Conservation (phyloP, 2,329 filamentous ascomycete genomes). For the Curvularia eragrostidis region DNA sequence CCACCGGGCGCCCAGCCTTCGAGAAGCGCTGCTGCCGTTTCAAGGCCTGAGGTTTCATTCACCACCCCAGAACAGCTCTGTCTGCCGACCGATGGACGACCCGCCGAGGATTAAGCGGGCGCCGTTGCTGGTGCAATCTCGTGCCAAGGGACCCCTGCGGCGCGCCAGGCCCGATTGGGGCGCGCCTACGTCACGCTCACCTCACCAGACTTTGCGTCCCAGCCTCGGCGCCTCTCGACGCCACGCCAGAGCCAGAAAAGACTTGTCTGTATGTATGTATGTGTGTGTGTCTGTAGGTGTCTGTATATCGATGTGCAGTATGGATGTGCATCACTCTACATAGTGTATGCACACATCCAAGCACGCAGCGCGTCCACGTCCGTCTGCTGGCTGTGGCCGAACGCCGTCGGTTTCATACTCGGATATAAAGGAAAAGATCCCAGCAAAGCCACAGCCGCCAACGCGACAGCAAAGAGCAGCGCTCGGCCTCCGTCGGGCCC, state of each 20-base stretch:
- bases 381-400: slow-evolving; percentile 10
- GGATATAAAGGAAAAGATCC: slow-evolving; percentile 29
- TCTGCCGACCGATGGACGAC: slow-evolving; percentile 17
- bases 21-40: slow-evolving; percentile 22
- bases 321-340: too few relatives aligned
- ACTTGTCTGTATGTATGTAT: too few relatives aligned
- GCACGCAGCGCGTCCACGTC: too few relatives aligned
- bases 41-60: slow-evolving; percentile 13
- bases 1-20: slow-evolving; percentile 14
- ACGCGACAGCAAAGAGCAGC: slow-evolving; percentile 16
- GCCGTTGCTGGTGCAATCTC: slow-evolving; percentile 16
- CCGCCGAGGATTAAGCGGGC: slow-evolving; percentile 23
- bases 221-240: background rate
- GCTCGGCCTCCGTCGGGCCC: slow-evolving; percentile 28
- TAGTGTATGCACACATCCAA: too few relatives aligned
- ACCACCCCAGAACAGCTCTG: slow-evolving; percentile 16
- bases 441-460: slow-evolving; percentile 33
- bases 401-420: slow-evolving; percentile 26
- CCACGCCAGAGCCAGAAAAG: background rate
- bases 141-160: slow-evolving; percentile 17
- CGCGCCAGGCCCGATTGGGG: slow-evolving; percentile 5
- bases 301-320: background rate
- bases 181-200: slow-evolving; percentile 25
- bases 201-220: slow-evolving; percentile 20
- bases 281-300: background rate